Conservation (phyloP, 2,329 filamentous ascomycete species). For the Epichloe hybrida region DNA sequence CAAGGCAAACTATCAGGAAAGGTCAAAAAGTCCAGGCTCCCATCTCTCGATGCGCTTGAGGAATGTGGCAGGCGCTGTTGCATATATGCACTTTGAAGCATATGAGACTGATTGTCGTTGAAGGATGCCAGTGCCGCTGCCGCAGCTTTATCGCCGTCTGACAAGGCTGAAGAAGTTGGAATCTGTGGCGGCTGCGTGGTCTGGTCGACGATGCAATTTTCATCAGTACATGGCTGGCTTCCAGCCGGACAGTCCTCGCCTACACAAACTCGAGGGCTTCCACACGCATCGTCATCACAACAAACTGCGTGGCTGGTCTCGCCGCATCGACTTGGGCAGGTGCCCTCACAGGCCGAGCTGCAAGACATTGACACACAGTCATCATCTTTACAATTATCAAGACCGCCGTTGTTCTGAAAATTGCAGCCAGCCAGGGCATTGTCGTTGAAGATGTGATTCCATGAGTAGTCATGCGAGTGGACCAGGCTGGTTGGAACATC, state of each 20-base stretch:
- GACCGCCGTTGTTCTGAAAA: background rate
- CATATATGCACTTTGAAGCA: slow-evolving; percentile 5
- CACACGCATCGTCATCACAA: slow-evolving; percentile 23
- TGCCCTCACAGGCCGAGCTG: slow-evolving; percentile 21
- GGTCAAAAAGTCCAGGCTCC: slow-evolving; percentile 3
- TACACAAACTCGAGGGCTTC: slow-evolving; percentile 12
- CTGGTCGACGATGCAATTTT: slow-evolving; percentile 18
- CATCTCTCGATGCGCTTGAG: slow-evolving; percentile 1
- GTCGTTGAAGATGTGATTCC: slow-evolving; percentile 9
- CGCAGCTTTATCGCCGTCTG: slow-evolving; percentile 14
- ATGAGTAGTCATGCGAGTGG: slow-evolving; percentile 7
- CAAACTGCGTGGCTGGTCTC: slow-evolving; percentile 18
- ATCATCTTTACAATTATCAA: slow-evolving; percentile 9
- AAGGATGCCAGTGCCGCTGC: slow-evolving; percentile 20
- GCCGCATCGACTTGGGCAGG: slow-evolving; percentile 22
- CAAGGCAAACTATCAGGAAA: slow-evolving; percentile 10
- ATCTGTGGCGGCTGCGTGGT: background rate
- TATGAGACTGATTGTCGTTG: slow-evolving; percentile 10
- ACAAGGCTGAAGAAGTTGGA: slow-evolving; percentile 4
- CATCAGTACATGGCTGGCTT: slow-evolving; percentile 22
- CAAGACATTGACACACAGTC: slow-evolving; percentile 22
- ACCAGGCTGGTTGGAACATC: slow-evolving; percentile 1
- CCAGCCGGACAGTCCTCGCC: slow-evolving; percentile 23
- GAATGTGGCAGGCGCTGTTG: slow-evolving; percentile 5
- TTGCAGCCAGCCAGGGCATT: slow-evolving; percentile 2